These are phyloP conservation scores for Edaphochlamys debaryana DNA, from an alignment of 139 green algal species.

Conservation along the genomic window DNA sequence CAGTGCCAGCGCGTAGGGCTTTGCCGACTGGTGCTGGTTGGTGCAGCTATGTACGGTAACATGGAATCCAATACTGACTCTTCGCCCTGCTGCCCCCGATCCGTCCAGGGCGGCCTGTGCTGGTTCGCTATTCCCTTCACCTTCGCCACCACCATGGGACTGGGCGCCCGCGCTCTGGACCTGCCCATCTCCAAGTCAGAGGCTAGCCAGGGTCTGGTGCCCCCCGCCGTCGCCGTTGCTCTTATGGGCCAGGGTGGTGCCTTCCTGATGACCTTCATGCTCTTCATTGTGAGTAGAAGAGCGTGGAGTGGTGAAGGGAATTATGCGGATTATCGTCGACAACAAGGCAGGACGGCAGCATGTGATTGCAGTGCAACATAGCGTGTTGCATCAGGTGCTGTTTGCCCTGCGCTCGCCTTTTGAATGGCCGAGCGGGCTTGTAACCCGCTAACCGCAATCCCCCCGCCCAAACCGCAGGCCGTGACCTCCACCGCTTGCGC, in stretches of 20 bases:
- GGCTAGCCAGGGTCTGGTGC: conserved; percentile 81
- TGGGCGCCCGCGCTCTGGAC: conserved; percentile 84
- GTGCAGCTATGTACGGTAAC: too few species aligned
- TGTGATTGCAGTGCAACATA: too few species aligned
- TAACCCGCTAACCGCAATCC: not conserved
- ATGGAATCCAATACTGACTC: too few species aligned
- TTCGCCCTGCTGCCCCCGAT: too few species aligned
- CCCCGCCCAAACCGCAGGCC: conserved; percentile 25
- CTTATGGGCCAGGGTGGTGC: conserved; percentile 88
- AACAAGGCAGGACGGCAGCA: not conserved
- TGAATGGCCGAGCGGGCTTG: not conserved
- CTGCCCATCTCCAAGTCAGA: conserved; percentile 85
- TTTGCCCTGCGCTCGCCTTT: not conserved
- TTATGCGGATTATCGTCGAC: too few species aligned
- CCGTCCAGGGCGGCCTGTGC: conserved; percentile 84
- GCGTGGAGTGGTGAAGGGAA: not conserved
- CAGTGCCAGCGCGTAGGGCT: too few species aligned
- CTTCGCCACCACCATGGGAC: conserved; percentile 88
- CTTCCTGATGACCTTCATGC: conserved; percentile 83
- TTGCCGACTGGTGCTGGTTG: too few species aligned
- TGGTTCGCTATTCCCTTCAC: conserved; percentile 97
- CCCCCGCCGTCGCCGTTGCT: conserved; percentile 81
- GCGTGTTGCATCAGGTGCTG: not conserved
- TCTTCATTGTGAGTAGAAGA: conserved; percentile 63
- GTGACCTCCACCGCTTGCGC: conserved; percentile 88